phyloP scores from a whole-genome alignment of 164 flowering plant species.

The Kalanchoe fedtschenkoi region DNA sequence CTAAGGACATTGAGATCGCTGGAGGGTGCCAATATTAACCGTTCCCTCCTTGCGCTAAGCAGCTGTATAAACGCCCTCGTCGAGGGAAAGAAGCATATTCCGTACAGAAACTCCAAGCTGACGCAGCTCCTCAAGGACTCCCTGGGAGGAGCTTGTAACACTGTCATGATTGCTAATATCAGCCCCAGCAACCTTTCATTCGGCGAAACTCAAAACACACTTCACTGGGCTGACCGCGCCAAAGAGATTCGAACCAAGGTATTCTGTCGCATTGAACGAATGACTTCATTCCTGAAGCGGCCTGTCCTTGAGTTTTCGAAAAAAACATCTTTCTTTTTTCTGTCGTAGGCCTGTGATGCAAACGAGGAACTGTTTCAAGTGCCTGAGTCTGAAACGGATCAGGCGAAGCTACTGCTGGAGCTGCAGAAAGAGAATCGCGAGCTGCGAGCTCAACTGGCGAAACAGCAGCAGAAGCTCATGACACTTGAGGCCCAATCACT shows the following conservation, averaged over 20 bases:
- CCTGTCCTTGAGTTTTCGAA: too few relatives aligned
- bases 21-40: conserved; percentile 91
- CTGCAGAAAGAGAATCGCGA: conserved; percentile 82
- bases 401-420: conserved; percentile 65
- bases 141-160: conserved; percentile 79
- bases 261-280: neutral
- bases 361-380: conserved; percentile 38
- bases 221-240: conserved; percentile 96
- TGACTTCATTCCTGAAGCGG: conserved; percentile 12
- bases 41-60: conserved; percentile 87
- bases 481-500: conserved; percentile 54
- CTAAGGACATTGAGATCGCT: conserved; percentile 80
- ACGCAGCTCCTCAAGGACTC: conserved; percentile 96
- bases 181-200: conserved; percentile 84
- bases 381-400: conserved; percentile 54
- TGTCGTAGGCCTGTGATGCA: conserved; percentile 35
- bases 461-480: conserved; percentile 61
- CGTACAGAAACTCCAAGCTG: conserved; percentile 83
- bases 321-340: neutral
- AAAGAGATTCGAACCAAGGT: conserved; percentile 86
- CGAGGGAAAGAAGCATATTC: conserved; percentile 93
- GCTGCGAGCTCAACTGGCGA: conserved; percentile 55
- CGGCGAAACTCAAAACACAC: conserved; percentile 90
- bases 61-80: conserved; percentile 96
- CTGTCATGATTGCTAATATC: conserved; percentile 92